Evolutionary conservation across 2,329 filamentous ascomycete genomes (phyloP), one percentile per base, ranked within the genome.

Genomic region (Exserohilum rostratum): DNA sequence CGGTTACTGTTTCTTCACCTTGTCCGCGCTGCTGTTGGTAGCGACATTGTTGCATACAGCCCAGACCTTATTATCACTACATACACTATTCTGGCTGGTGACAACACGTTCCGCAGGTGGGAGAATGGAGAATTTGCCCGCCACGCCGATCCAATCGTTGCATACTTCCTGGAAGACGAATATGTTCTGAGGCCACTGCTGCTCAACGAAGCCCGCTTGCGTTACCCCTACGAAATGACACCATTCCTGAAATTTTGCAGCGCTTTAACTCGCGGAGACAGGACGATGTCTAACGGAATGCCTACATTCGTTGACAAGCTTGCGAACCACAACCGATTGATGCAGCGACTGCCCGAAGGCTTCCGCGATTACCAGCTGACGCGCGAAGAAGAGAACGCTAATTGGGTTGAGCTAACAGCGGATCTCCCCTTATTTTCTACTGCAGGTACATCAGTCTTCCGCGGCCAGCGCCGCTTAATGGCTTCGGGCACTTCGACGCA

Each of bases 171-270:
- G 20, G 76, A 81, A 15, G 85, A 90, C 59, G 72, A 79, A 17
- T 68, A 71, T 30, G 58, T 79, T 6, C 74, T 91, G 15, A 80
- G 89, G 67, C 80, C 78, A 25, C 73, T 75, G 15, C 75, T 89
- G 58, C 85, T 96, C 29, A 79, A 84, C 45, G 84, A 90, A 69
- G 87, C 93, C 6, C 83, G 88, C 38, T 83, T 85, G 56, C 87
- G 93, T 50, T 97, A 92, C 69, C 93, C 93, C 0, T 93, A 90
- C 73, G 93, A 97, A 75, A 87, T 90, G 42, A 76, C 87, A 2
- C 91, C 93, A 0, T 91, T 96, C 65, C 77, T 96, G 56, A 85
- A 84, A 48, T 78, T 96, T 34, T 89, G 87, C 69, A 87, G 86
- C 50, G 85, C 83, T 34, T 77, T 96, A 13, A 83, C 83, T 6